Evolutionary conservation across 257 asterid genomes (phyloP).

Genomic region (Penstemon barbatus): DNA sequence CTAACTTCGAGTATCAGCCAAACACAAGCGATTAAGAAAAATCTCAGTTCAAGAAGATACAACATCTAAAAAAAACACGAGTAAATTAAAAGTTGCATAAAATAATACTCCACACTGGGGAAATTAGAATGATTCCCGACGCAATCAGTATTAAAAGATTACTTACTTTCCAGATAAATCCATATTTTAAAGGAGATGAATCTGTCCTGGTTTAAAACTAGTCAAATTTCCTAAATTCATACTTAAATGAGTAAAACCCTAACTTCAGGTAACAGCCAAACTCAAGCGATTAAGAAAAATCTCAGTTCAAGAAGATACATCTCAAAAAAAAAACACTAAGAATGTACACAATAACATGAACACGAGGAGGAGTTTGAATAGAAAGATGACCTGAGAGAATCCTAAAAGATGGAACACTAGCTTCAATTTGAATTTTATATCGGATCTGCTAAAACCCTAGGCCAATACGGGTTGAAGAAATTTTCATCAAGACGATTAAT

Average conservation of each 20-base stretch:
- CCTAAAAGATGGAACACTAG: neutral
- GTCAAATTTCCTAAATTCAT: neutral
- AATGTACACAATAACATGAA: neutral
- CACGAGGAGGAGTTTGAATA: neutral
- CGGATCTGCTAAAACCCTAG: neutral
- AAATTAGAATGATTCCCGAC: neutral
- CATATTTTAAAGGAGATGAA: too few species aligned
- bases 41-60: neutral
- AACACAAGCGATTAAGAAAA: neutral
- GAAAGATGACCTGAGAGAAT: constrained; percentile 2
- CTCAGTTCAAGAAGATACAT: neutral
- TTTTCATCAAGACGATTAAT: too few species aligned
- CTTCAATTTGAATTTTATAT: neutral
- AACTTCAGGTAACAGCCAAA: neutral
- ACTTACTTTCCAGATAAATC: neutral
- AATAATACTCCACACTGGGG: neutral
- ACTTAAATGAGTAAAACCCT: neutral
- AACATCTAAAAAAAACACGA: neutral
- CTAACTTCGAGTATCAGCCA: neutral
- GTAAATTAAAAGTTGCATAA: neutral
- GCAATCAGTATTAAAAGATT: neutral
- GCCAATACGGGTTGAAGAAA: neutral
- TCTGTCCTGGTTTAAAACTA: neutral
- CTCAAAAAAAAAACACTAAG: neutral
- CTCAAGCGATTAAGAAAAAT: neutral